Evolutionary conservation across 306 rosid genomes (phyloP), one percentile per base, ranked within the genome.

Genomic region (Trifolium subterraneum): DNA sequence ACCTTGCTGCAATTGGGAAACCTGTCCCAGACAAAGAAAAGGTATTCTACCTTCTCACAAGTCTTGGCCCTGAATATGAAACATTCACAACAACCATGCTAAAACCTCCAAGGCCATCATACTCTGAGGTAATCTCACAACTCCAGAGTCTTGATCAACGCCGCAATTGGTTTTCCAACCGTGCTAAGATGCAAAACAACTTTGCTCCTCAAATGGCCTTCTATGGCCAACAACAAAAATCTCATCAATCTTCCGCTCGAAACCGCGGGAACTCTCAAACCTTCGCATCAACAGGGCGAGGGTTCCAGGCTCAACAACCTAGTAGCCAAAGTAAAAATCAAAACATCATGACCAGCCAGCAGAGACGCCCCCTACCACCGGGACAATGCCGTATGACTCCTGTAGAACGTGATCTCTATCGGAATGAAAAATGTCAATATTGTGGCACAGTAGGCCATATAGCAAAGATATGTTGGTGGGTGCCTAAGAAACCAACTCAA

Each of bases 61-160:
- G 74, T 2, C 74, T 70, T 35, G 50, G 64, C 1, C 35, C 20
- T 33, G 6, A 48, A 6, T 70, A 70, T 31, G 64, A 70, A 51
- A 70, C 63, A 1, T 70, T 70, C 19, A 50, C 63, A n/a, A 70
- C 33, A 31, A 70, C 74, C 18, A 70, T 51, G 74, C 7, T 70
- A 19, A 51, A 70, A 6, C 48, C 74, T 4, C 45, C 73, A 22
- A 22, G 73, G 23, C 61, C 27, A 48, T 48, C 61, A 48, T 50
- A 68, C 29, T 48, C 73, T 16, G 29, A 68, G 50, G n/a, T 13
- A 2, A 44, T 44, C 7, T 44, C 16, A 9, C 50, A 44, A 13
- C 16, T 44, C 6, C 19, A 70, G 5, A 51, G 63, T 25, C 74
- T 68, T 27, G 42, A 70, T 18, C 31, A 70, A 11, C 15, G 62